phyloP scores from a whole-genome alignment of 345 rosid species.

The Gossypium bickii region DNA sequence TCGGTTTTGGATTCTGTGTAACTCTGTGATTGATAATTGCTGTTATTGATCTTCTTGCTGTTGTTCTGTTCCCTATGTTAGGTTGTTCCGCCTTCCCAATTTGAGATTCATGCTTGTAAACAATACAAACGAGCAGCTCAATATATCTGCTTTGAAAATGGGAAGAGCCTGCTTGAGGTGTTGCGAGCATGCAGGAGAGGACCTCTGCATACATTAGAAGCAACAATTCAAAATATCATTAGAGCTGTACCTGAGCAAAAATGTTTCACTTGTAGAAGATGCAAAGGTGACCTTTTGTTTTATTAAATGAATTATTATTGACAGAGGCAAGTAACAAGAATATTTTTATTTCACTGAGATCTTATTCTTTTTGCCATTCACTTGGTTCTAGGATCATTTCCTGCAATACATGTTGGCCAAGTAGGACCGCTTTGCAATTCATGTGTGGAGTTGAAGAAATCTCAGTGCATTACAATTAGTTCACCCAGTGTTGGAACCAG shows the following conservation, averaged over 20 bases:
- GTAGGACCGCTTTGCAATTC: constrained; percentile 71
- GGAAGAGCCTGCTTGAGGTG: constrained; percentile 95
- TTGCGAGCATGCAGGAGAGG: constrained; percentile 71
- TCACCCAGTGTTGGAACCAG: constrained; percentile 32
- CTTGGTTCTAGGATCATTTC: constrained; percentile 50
- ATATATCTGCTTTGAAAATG: constrained; percentile 95
- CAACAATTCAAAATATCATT: constrained; percentile 53
- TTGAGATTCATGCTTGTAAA: constrained; percentile 95
- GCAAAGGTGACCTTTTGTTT: constrained; percentile 56
- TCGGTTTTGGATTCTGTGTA: constrained; percentile 22
- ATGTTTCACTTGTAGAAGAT: constrained; percentile 71
- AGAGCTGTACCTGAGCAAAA: constrained; percentile 56
- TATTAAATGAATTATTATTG: constrained; percentile 5
- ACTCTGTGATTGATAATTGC: constrained; percentile 21
- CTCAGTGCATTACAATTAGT: constrained; percentile 31
- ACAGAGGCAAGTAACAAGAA: background rate
- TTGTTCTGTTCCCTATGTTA: constrained; percentile 26
- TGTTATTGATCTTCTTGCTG: constrained; percentile 16
- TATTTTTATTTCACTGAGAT: constrained; percentile 8
- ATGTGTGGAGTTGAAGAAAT: constrained; percentile 52
- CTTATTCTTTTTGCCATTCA: constrained; percentile 17
- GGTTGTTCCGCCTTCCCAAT: constrained; percentile 94
- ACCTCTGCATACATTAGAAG: constrained; percentile 71
- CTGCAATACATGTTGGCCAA: constrained; percentile 57
- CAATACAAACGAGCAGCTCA: constrained; percentile 91